Evolutionary conservation across 78 protist genomes (phyloP), one percentile per base, ranked within the genome.

Genomic region (Dictyostelium purpureum): DNA sequence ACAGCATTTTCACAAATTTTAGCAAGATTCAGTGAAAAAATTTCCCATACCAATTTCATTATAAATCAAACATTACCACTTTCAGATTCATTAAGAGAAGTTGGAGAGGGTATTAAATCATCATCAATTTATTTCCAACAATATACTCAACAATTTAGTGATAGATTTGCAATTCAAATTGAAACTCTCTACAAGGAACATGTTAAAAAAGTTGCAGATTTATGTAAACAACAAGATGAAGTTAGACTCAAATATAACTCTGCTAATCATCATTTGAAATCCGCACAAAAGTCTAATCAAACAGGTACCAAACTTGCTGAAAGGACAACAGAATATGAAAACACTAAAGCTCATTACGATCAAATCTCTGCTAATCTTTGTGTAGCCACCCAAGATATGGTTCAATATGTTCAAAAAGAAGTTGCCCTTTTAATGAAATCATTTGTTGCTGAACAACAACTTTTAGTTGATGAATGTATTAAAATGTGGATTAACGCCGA

Each of bases 11-110:
- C 92, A 54, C 9, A 33, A 6, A 59, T 73, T 47, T 45, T 85
- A 28, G 24, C 26, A 73, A n/a, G 56, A 35, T 85, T 85, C 31
- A 66, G 92, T 61, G 82, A 85, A 59, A 70, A 85, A 49, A 45
- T 56, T 11, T 85, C 92, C 57, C 92, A 85, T 57, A 73, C 92
- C 26, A 85, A 73, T 24, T 85, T 73, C 33, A 73, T 59, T 61
- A 26, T 49, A 40, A 85, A 85, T 59, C 92, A 85, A 73, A 85
- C 92, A 40, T 54, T 85, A 59, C 92, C 92, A 61, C 59, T 85
- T n/a, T 85, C 92, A 59, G 82, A 57, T 6, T 66, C 92, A 31
- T 59, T 85, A 24, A 42, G 35, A 35, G 92, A 85, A 70, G 78
- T 73, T 43, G 92, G 83, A 47, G 80, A 56, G 40, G 71, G 75